Percentiles rank a stretch among this genome's conserved stretches.
phyloP scores from a whole-genome alignment of 2,329 filamentous ascomycete species.

The Hirsutella minnesotensis region DNA sequence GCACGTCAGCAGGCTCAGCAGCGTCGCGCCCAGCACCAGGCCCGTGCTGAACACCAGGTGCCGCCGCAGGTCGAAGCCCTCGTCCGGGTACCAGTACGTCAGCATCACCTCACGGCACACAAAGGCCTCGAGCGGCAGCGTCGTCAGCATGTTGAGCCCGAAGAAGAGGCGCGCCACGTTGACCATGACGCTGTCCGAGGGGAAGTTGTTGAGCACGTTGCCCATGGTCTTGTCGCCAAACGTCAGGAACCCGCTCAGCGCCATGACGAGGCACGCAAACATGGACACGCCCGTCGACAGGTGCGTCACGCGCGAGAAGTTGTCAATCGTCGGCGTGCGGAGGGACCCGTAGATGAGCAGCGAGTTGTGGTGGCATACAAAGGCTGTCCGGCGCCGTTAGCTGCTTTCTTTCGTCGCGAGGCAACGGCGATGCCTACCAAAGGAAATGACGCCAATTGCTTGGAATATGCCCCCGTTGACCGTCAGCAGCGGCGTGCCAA shows the following conservation, averaged over 20 bases:
- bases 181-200: constrained; percentile 79
- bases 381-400: constrained; percentile 26
- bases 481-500: constrained; percentile 59
- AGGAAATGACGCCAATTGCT: constrained; percentile 94
- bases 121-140: constrained; percentile 89
- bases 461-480: constrained; percentile 86
- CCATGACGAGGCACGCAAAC: constrained; percentile 82
- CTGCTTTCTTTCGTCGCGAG: not conserved
- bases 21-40: constrained; percentile 69
- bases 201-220: constrained; percentile 98
- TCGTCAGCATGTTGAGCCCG: constrained; percentile 97
- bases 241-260: constrained; percentile 77
- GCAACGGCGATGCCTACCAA: too few relatives aligned
- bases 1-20: constrained; percentile 72
- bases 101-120: constrained; percentile 96
- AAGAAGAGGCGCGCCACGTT: constrained; percentile 93
- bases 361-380: constrained; percentile 82
- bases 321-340: constrained; percentile 86
- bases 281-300: constrained; percentile 85
- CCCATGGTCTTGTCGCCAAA: constrained; percentile 88
- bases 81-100: constrained; percentile 62
- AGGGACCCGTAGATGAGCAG: constrained; percentile 95
- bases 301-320: constrained; percentile 87
- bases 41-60: constrained; percentile 80
- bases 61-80: constrained; percentile 67